Evolutionary conservation across 345 rosid species (phyloP).

Genomic region (Orychophragmus violaceus): DNA sequence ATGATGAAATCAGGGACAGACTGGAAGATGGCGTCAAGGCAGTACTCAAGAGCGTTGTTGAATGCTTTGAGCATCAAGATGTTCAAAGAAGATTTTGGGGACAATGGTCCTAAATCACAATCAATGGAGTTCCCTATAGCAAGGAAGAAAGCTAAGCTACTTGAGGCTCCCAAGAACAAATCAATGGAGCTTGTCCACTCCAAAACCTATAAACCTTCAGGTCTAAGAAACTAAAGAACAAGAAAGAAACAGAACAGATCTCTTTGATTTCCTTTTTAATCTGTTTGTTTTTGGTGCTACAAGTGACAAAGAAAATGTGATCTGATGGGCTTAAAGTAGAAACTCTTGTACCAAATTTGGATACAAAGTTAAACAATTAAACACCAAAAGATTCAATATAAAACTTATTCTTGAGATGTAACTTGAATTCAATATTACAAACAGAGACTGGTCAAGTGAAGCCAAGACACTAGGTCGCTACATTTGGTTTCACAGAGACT

Average conservation of each 20-base stretch:
- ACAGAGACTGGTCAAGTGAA: background rate
- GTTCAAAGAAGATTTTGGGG: slow-evolving; percentile 41
- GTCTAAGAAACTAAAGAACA: slow-evolving; percentile 25
- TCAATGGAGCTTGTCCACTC: slow-evolving; percentile 36
- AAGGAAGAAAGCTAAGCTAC: slow-evolving; percentile 30
- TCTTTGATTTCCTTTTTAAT: background rate
- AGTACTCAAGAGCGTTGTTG: slow-evolving; percentile 79
- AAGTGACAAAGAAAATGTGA: background rate
- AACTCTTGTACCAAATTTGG: background rate
- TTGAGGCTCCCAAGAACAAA: slow-evolving; percentile 23
- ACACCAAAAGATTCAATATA: background rate
- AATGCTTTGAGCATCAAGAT: slow-evolving; percentile 75
- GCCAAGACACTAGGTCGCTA: slow-evolving; percentile 3
- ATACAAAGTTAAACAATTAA: background rate
- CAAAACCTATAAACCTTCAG: slow-evolving; percentile 35
- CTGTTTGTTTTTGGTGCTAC: slow-evolving; percentile 13
- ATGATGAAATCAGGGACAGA: slow-evolving; percentile 85
- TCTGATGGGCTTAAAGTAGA: slow-evolving; percentile 13
- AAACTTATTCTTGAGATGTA: background rate
- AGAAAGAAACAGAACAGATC: background rate
- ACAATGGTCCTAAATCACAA: slow-evolving; percentile 26
- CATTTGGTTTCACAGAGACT: slow-evolving; percentile 15
- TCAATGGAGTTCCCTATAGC: slow-evolving; percentile 36
- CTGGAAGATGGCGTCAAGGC: slow-evolving; percentile 95
- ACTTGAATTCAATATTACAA: slow-evolving; percentile 10